Base-by-base conservation (phyloP, 768 basidiomycete species). In the Xerocomellus amylosporus region DNA sequence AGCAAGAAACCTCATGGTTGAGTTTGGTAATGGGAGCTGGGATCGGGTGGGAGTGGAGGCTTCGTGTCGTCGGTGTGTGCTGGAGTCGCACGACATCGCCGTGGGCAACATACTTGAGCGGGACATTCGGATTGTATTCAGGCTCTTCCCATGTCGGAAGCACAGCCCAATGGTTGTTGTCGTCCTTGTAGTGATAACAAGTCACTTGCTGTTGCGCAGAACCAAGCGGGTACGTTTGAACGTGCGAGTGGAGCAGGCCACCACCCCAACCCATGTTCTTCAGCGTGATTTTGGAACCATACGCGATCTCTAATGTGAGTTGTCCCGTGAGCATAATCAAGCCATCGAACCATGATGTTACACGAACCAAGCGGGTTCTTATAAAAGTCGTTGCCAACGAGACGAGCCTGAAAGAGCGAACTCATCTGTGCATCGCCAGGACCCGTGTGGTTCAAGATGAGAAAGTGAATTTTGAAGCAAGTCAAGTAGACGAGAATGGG, bases 231-330 rank as follows among this genome's bases (percentile, higher is more conserved):
- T 86, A 97, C 1, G 92, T 87, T 65, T 98, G 96, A n/a, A 93
- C 82, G 69, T 99, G 97, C 5, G 96, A 98, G 69, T 99, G 97
- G 4, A 99, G 77, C 5, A 99, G 80, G 26, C 97, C 97, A 47
- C 97, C 97, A 15, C 96, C 97, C 79, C 90, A 99, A 12, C 94
- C 97, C 80, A 97, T 90, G 71, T 97, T 98, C 71, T 98, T 98
- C 22, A 99, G 74, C 0, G 96, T 95, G 51, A 98, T 62, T 67
- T 85, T 91, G 20, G 94, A 97, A 17, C 96, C 96, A 58, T 81
- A 85, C 0, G 93, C 94, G 60, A 97, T 74, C 62, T 98, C 96
- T 88, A 66, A 14, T 5, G 43, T 49, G 17, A 6, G 22, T 41
- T 7, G 17, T 36, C 53, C 10, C 14, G 44, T 60, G 10, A 54